Evolutionary conservation across 2,329 filamentous ascomycete species (phyloP), one percentile per base, ranked within the genome.

Genomic region (Ophiostoma sp.): DNA sequence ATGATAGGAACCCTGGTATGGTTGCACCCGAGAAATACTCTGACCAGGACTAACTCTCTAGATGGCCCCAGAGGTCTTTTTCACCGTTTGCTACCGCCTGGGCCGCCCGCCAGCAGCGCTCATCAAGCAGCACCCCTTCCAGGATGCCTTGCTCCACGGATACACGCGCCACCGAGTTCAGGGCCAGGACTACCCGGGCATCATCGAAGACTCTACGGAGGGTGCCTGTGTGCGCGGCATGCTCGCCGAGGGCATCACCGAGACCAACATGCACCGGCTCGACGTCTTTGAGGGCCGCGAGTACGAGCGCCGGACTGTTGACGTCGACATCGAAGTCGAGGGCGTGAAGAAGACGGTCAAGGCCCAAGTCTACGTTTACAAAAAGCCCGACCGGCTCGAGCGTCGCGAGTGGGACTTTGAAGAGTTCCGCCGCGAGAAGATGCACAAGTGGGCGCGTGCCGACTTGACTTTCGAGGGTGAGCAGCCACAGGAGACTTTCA

Each of bases 11-110:
- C 79, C 11, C 69, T 81, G 72, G 79, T 78, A 74, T 60, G 69
- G 65, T 16, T 3, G 16, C 8, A 41, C 1, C 2, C 14, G 11
- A 38, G 7, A 18, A 12, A 4, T 58, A 36, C n/a, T 12, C n/a
- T 12, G 38, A 38, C 27, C 1, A 52, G 3, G 27, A 27, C 45
- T 62, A 14, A 44, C 49, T 2, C 41, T 5, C 1, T 64, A 83
- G 75, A 97, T 97, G 93, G 90, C 89, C n/a, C 87, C 90, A 0
- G 86, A 90, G 75, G 88, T 98, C 74, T 92, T 98, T 73, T 89
- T 90, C 79, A 89, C 90, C 45, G 93, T 97, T 60, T 91, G 91
- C 77, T 91, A 93, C 78, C 86, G 87, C 72, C 78, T 79, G 8
- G 77, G 79, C 16, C 73, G 76, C 5, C 81, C 83, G 71, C 75